Base-by-base conservation (phyloP, 2,329 filamentous ascomycete genomes). In the Botrytis porri region DNA sequence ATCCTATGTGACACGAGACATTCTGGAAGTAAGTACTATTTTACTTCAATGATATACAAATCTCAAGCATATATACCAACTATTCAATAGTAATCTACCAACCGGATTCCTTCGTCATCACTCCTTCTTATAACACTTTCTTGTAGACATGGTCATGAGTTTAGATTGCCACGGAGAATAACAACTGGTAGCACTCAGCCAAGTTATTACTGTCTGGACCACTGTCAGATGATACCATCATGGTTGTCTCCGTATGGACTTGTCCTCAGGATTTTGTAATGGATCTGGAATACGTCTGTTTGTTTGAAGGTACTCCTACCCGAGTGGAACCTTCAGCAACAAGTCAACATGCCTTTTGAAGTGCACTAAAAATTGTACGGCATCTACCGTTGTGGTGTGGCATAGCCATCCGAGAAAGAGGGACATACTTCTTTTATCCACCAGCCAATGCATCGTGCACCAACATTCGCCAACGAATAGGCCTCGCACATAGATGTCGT, bases 361-460 rank as follows among this genome's bases (percentile, higher is more conserved):
- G 0, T 45, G 7, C 18, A 45, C 7, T 45, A 45, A 45, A 18
- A 6, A 22, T 45, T 20, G 18, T 7, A 51, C 48, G 5, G 25
- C 48, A 51, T n/a, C 25, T 14, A n/a, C 12, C n/a, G 12, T 6
- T n/a, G 1, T 14, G 48, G 12, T n/a, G 5, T n/a, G 25, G 5
- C 25, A 51, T n/a, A 51, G 12, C 12, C 25, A 51, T 99, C 74
- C 89, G 95, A 69, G 95, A 98, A 79, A 90, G 95, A 77, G 93
- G 95, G 0, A 95, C 93, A 0, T 98, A 96, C 80, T 98, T 99
- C 82, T 98, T 98, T 81, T 91, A 93, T 8, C 88, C 92, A 0
- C 90, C 89, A 0, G 84, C 88, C 0, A 85, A 88, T 71, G 80
- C 93, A 14, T 91, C 89, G 1, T 93, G 93, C 70, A 87, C 92